These are phyloP conservation scores for Sophora flavescens DNA, from an alignment of 306 rosid species.

Conservation along the genomic window DNA sequence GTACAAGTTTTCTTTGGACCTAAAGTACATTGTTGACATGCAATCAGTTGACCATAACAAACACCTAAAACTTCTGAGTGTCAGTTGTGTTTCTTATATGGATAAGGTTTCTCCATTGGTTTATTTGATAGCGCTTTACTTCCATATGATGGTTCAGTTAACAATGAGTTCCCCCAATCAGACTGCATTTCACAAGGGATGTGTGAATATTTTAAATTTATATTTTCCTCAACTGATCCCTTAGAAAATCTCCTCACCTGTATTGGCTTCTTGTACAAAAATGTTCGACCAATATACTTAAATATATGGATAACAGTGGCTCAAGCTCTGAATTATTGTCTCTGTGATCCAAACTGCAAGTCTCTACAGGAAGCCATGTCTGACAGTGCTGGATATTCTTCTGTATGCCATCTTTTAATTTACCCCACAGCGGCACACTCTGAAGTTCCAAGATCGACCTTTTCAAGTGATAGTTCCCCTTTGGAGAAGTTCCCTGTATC, in stretches of 20 bases:
- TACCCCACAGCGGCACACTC: conserved; percentile 69
- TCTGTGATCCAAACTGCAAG: conserved; percentile 53
- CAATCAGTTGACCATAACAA: conserved; percentile 49
- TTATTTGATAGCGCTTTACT: conserved; percentile 69
- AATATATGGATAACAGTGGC: conserved; percentile 69
- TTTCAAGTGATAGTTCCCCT: conserved; percentile 44
- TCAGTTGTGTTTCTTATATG: conserved; percentile 62
- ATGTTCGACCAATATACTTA: conserved; percentile 58
- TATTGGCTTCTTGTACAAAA: conserved; percentile 61
- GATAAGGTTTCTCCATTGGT: conserved; percentile 82
- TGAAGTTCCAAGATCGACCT: conserved; percentile 48
- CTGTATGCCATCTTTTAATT: conserved; percentile 61
- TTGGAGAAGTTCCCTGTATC: conserved; percentile 46
- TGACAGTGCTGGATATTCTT: conserved; percentile 49
- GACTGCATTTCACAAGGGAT: conserved; percentile 52
- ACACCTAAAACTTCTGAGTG: conserved; percentile 49
- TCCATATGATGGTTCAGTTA: conserved; percentile 60
- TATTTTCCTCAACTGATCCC: conserved; percentile 67
- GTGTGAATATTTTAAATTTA: conserved; percentile 59
- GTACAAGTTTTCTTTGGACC: conserved; percentile 71
- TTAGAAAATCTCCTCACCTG: conserved; percentile 59
- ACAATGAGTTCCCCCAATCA: conserved; percentile 40
- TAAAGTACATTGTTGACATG: conserved; percentile 56
- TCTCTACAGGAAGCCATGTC: conserved; percentile 54
- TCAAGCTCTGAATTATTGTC: conserved; percentile 59